Conservation (phyloP, 2,329 filamentous ascomycete species). For the Beauveria brongniartii region DNA sequence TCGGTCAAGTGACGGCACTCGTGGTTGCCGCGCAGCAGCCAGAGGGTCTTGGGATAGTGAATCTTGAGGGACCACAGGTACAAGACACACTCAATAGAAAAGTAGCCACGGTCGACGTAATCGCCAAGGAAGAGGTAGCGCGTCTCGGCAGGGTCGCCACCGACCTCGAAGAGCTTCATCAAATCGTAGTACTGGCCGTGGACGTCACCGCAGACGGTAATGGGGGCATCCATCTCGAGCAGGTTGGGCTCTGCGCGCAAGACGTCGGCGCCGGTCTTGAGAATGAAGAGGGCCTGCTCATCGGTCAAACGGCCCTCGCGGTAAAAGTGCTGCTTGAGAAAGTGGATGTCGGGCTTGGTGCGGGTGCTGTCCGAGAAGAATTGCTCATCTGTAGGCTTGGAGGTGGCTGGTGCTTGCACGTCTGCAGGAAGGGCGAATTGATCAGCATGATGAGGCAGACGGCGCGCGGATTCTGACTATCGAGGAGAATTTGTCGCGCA, state of each 20-base stretch:
- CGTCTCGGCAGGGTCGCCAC: constrained; percentile 92
- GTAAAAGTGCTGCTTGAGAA: constrained; percentile 97
- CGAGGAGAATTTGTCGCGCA: background rate
- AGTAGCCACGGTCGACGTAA: constrained; percentile 97
- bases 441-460: background rate
- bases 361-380: constrained; percentile 85
- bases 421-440: constrained; percentile 46
- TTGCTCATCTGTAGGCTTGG: constrained; percentile 84
- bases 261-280: constrained; percentile 78
- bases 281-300: constrained; percentile 94
- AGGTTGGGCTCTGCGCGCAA: constrained; percentile 88
- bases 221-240: constrained; percentile 98
- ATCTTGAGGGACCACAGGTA: constrained; percentile 99
- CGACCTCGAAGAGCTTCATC: constrained; percentile 99
- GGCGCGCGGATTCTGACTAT: background rate
- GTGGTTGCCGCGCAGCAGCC: constrained; percentile 95
- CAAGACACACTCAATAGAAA: constrained; percentile 97
- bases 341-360: constrained; percentile 83
- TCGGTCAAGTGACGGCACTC: constrained; percentile 98
- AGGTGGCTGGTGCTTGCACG: constrained; percentile 93
- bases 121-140: constrained; percentile 95
- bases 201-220: constrained; percentile 96
- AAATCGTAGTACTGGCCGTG: constrained; percentile 99
- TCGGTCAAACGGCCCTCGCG: constrained; percentile 94
- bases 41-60: constrained; percentile 95